Evolutionary conservation across 495 filamentous ascomycete genomes (phyloP), one percentile per base, ranked within the genome.

Genomic region (Trichoderma virens): DNA sequence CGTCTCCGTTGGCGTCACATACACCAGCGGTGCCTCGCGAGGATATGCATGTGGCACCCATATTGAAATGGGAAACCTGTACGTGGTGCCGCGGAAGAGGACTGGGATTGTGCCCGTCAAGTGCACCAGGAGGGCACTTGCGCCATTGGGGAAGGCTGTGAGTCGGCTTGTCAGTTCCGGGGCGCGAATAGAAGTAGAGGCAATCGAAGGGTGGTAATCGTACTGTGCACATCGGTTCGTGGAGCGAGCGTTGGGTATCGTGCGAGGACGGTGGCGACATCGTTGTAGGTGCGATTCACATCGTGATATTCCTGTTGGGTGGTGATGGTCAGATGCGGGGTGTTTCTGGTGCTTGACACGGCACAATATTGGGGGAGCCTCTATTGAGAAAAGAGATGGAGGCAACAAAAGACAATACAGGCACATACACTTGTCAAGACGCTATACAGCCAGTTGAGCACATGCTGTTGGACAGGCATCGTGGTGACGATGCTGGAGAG

Each of bases 41-140:
- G 94, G 95, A 70, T 98, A 98, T 32, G 86, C 85, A 68, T 94
- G 91, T 1, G 95, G 94, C n/a, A 98, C 83, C 95, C 95, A 98
- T 84, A 98, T 67, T 66, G 90, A 85, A 62, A 98, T 81, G 11
- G 94, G 94, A 65, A 98, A 97, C 63, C 90, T 86, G 75, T 98
- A 98, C 14, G 87, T 90, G 18, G 87, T 85, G 70, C 92, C 93
- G 69, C 94, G 90, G 76, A 97, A 98, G 62, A 78, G 72, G 59
- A 94, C 91, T 51, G 94, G 93, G 28, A 98, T 76, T 16, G 92
- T 96, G 65, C 94, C 94, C 64, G 84, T 83, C 28, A 98, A 82
- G 65, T 90, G 90, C 62, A 98, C 80, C 66, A 98, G 88, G 47
- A 98, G 87, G 54, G 93, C 90, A 18, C 91, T 91, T 66, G 82